Conservation (phyloP, 116 monocot genomes). For the Phalaenopsis hybrid region DNA sequence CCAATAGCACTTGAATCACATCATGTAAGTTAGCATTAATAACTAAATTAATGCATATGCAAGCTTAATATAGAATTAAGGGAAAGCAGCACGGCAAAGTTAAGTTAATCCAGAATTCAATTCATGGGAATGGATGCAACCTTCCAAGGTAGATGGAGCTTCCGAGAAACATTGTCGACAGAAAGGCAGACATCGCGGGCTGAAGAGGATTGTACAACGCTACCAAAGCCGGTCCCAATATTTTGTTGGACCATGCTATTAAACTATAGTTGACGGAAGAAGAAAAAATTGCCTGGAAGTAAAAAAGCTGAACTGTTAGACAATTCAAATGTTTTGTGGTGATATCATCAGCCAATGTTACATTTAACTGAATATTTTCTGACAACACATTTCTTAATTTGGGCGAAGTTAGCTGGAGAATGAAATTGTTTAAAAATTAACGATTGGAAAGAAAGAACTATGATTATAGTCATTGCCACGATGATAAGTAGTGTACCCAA, state of each 20-base stretch:
- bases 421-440: no score
- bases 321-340: no score
- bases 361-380: no score
- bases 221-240: constrained; percentile 17
- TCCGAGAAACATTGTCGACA: constrained; percentile 20
- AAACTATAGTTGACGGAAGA: constrained; percentile 16
- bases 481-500: no score
- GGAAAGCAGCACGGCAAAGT: not conserved
- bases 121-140: not conserved
- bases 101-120: not conserved
- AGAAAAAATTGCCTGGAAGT: constrained; percentile 11
- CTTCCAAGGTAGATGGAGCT: constrained; percentile 23
- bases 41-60: not conserved
- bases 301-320: not conserved
- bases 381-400: no score
- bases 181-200: constrained; percentile 14
- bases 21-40: not conserved
- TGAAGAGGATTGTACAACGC: constrained; percentile 19
- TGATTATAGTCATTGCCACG: no score
- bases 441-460: no score
- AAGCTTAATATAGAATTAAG: not conserved
- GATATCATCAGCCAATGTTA: no score
- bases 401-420: no score
- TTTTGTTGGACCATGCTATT: constrained; percentile 20
- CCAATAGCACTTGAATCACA: constrained; percentile 30